Evolutionary conservation across 805 yeast genomes (phyloP).

Genomic region (Candida anglica): DNA sequence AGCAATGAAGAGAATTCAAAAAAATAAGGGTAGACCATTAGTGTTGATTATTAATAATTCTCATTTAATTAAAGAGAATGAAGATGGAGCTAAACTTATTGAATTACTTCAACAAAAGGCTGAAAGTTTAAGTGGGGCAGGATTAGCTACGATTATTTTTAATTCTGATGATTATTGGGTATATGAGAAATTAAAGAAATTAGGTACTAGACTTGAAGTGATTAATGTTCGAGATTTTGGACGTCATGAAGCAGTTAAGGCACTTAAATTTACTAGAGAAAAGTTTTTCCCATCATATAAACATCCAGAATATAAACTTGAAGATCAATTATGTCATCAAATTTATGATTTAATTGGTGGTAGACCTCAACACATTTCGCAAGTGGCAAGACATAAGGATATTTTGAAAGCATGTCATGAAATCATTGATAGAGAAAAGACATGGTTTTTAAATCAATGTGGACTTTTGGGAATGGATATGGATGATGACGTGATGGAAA

Average conservation of each 20-base stretch:
- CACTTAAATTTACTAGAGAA: slow-evolving; percentile 49
- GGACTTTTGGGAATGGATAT: slow-evolving; percentile 70
- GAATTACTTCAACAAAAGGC: slow-evolving; percentile 83
- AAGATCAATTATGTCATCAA: slow-evolving; percentile 38
- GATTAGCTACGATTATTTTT: slow-evolving; percentile 65
- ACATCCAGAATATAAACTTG: slow-evolving; percentile 34
- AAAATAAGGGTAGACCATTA: slow-evolving; percentile 47
- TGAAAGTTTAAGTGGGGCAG: slow-evolving; percentile 70
- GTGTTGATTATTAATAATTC: slow-evolving; percentile 69
- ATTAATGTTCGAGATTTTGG: slow-evolving; percentile 63
- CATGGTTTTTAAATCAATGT: slow-evolving; percentile 83
- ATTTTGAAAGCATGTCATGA: slow-evolving; percentile 60
- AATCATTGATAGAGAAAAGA: slow-evolving; percentile 74
- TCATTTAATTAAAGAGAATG: slow-evolving; percentile 72
- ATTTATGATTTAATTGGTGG: slow-evolving; percentile 77
- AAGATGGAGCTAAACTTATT: slow-evolving; percentile 64
- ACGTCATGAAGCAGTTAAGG: slow-evolving; percentile 50
- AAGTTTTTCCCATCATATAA: slow-evolving; percentile 25
- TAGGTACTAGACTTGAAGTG: slow-evolving; percentile 73
- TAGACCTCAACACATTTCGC: slow-evolving; percentile 75
- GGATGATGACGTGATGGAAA: slow-evolving; percentile 89
- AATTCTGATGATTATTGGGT: slow-evolving; percentile 87
- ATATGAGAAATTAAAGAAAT: slow-evolving; percentile 65
- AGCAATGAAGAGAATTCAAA: slow-evolving; percentile 47
- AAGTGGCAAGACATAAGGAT: slow-evolving; percentile 58